Evolutionary conservation across 192 early-diverging fungal species (phyloP).

Genomic region (Radiomyces spectabilis): DNA sequence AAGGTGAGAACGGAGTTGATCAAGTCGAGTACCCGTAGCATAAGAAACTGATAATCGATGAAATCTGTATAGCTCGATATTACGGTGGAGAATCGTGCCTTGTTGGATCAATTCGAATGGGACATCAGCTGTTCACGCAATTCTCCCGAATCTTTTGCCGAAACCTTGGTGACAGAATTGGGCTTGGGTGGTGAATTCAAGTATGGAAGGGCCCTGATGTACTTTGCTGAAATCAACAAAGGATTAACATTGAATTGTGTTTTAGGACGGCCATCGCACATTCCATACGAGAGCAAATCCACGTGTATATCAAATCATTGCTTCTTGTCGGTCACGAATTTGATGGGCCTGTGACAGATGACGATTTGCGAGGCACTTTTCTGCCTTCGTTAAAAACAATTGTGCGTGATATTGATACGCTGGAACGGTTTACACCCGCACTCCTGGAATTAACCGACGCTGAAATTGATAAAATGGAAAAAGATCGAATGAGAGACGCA

Average conservation of each 20-base stretch:
- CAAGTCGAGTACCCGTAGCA: background rate
- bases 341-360: slow-evolving; percentile 72
- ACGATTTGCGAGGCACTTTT: slow-evolving; percentile 63
- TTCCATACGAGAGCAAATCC: slow-evolving; percentile 89
- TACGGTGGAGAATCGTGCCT: slow-evolving; percentile 71
- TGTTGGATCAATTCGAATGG: slow-evolving; percentile 96
- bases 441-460: slow-evolving; percentile 56
- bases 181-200: slow-evolving; percentile 82
- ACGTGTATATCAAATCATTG: slow-evolving; percentile 76
- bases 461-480: slow-evolving; percentile 77
- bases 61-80: slow-evolving; percentile 68
- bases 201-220: slow-evolving; percentile 24
- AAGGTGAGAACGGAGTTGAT: slow-evolving; percentile 6
- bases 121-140: slow-evolving; percentile 72
- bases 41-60: background rate
- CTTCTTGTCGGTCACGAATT: slow-evolving; percentile 77
- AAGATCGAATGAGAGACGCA: slow-evolving; percentile 74
- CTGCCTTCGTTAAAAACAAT: slow-evolving; percentile 52
- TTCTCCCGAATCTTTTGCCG: slow-evolving; percentile 82
- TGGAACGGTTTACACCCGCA: slow-evolving; percentile 56
- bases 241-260: background rate
- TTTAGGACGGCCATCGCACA: slow-evolving; percentile 83
- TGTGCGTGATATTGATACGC: slow-evolving; percentile 37
- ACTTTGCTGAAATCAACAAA: background rate
- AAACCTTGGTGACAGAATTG: slow-evolving; percentile 67